A percentile compares a stretch with the other conserved stretches of the same genome.
phyloP scores from a whole-genome alignment of 2,329 filamentous ascomycete genomes.

The Cryphonectria parasitica region DNA sequence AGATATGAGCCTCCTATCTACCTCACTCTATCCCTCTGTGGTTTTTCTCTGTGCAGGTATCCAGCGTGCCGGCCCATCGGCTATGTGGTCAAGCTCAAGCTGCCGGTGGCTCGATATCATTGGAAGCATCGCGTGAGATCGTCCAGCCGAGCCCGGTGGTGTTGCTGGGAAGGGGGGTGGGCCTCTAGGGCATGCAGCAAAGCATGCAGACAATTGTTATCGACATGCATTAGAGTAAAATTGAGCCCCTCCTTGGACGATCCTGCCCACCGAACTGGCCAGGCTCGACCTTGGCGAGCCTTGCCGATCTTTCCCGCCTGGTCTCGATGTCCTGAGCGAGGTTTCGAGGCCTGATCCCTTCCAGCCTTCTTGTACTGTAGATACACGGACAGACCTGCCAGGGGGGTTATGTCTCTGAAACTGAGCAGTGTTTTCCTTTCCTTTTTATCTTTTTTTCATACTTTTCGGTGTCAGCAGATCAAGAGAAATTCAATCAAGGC shows the following conservation, averaged over 20 bases:
- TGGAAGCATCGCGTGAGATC: background rate
- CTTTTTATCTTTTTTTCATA: background rate
- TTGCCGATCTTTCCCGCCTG: background rate
- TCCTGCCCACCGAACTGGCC: background rate
- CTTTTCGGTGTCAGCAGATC: background rate
- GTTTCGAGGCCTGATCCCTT: background rate
- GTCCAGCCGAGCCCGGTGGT: background rate
- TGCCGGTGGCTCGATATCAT: background rate
- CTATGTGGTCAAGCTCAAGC: background rate
- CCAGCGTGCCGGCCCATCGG: background rate
- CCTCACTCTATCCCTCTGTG: no score
- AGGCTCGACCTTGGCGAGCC: background rate
- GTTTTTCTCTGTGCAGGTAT: background rate
- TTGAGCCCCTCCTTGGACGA: background rate
- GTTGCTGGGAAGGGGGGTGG: background rate
- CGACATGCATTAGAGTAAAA: slow-evolving; percentile 1
- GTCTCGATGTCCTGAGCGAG: background rate
- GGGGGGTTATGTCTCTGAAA: background rate
- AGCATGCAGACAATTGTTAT: background rate
- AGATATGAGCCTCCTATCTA: no score
- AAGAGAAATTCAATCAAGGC: background rate
- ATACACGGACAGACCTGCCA: background rate
- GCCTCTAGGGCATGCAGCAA: background rate
- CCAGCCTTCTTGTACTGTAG: background rate
- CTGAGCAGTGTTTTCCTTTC: background rate